phyloP scores from a whole-genome alignment of 257 asterid species.

The Solanum pennellii region DNA sequence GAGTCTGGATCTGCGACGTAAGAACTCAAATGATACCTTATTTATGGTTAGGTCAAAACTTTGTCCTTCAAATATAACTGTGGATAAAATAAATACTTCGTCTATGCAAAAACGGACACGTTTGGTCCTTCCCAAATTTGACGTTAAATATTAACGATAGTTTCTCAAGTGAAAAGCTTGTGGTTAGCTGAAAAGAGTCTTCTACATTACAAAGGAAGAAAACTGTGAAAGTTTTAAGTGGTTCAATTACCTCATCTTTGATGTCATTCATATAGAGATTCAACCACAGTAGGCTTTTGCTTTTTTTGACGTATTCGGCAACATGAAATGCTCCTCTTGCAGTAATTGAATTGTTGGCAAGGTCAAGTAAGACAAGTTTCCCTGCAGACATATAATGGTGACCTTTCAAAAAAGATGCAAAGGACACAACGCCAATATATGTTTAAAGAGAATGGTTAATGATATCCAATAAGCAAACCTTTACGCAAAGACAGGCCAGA shows the following conservation, averaged over 20 bases:
- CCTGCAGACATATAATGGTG: conserved; percentile 31
- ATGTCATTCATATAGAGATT: conserved; percentile 92
- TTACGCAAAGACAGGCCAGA: conserved; percentile 62
- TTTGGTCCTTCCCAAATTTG: neutral
- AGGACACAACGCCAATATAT: neutral
- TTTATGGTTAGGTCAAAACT: neutral
- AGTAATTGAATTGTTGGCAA: conserved; percentile 78
- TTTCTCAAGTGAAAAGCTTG: neutral
- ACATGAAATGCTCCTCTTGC: conserved; percentile 69
- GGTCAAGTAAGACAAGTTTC: conserved; percentile 61
- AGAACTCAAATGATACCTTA: neutral
- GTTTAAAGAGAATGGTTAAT: neutral
- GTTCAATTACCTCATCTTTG: conserved; percentile 60
- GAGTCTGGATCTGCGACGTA: neutral
- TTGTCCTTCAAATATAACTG: neutral
- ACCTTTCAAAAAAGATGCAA: neutral
- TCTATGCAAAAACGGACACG: neutral
- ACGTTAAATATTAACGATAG: neutral
- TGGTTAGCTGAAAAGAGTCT: neutral
- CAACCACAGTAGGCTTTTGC: conserved; percentile 78
- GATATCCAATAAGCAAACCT: conserved; percentile 30
- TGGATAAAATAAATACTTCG: neutral
- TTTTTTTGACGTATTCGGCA: conserved; percentile 71
- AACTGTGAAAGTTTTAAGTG: neutral
- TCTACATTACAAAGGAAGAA: neutral